phyloP scores from a whole-genome alignment of 805 yeast species.

The Candida fluviatilis region DNA sequence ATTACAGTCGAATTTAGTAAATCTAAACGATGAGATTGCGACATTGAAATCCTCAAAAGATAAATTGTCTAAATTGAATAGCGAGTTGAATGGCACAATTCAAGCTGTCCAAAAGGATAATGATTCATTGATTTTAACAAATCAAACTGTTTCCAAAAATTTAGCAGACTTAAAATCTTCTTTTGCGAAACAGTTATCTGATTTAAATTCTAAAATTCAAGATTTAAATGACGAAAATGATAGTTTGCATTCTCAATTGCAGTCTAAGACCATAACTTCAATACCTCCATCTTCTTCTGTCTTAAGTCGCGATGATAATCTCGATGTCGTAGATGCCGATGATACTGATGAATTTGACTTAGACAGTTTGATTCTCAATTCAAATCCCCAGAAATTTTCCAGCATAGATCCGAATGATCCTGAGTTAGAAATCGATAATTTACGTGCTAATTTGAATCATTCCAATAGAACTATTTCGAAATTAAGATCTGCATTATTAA shows the following conservation, averaged over 20 bases:
- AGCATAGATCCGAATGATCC: slow-evolving; percentile 35
- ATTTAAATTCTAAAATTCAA: slow-evolving; percentile 47
- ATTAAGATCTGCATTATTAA: slow-evolving; percentile 48
- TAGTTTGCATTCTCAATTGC: slow-evolving; percentile 39
- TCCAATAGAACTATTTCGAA: slow-evolving; percentile 62
- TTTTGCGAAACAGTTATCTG: slow-evolving; percentile 40
- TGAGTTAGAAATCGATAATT: slow-evolving; percentile 60
- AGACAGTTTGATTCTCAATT: slow-evolving; percentile 29
- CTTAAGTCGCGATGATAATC: neutral
- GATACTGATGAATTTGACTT: slow-evolving; percentile 35
- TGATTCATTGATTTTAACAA: slow-evolving; percentile 43
- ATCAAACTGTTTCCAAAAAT: slow-evolving; percentile 36
- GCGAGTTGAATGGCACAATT: slow-evolving; percentile 28
- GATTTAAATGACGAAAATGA: slow-evolving; percentile 71
- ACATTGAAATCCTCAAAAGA: slow-evolving; percentile 38
- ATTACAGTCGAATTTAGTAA: slow-evolving; percentile 50
- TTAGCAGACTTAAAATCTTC: slow-evolving; percentile 31
- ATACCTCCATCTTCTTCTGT: neutral
- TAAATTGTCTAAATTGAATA: slow-evolving; percentile 28
- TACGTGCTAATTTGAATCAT: slow-evolving; percentile 58
- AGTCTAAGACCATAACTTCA: neutral
- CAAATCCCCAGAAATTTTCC: slow-evolving; percentile 21
- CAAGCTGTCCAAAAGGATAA: slow-evolving; percentile 38
- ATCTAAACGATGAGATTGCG: slow-evolving; percentile 39
- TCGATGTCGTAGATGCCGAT: slow-evolving; percentile 10